phyloP scores from a whole-genome alignment of 1,284 basidiomycete genomes.

The Xerocomus amazonicus region DNA sequence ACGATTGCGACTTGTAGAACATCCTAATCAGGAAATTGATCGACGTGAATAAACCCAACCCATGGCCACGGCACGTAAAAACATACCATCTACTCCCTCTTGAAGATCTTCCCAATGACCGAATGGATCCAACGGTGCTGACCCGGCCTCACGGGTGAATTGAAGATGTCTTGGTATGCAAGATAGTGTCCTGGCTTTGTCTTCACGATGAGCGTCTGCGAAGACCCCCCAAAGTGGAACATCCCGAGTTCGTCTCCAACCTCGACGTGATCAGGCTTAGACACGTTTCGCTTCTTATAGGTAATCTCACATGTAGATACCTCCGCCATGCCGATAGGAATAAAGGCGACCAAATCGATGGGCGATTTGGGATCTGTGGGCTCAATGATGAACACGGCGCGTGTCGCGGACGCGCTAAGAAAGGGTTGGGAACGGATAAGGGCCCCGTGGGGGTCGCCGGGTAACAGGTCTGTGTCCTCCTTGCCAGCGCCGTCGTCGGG shows the following conservation, averaged over 20 bases:
- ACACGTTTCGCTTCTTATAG: neutral
- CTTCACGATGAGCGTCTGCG: constrained; percentile 41
- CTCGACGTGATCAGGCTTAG: constrained; percentile 16
- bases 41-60: too few species aligned
- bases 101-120: neutral
- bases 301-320: constrained; percentile 41
- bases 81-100: neutral
- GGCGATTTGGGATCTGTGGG: constrained; percentile 14
- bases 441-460: constrained; percentile 27
- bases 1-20: too few species aligned
- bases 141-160: neutral
- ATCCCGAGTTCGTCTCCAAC: constrained; percentile 45
- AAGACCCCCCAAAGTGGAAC: constrained; percentile 54
- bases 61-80: too few species aligned
- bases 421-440: constrained; percentile 38
- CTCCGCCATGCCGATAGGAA: constrained; percentile 56
- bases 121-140: constrained; percentile 8
- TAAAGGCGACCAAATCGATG: constrained; percentile 39
- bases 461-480: neutral
- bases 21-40: too few species aligned
- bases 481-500: constrained; percentile 1
- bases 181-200: constrained; percentile 1
- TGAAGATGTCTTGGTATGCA: neutral
- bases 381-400: constrained; percentile 50
- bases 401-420: constrained; percentile 34